Evolutionary conservation across 2,329 filamentous ascomycete genomes (phyloP), one percentile per base, ranked within the genome.

Genomic region (Xylaria digitata): DNA sequence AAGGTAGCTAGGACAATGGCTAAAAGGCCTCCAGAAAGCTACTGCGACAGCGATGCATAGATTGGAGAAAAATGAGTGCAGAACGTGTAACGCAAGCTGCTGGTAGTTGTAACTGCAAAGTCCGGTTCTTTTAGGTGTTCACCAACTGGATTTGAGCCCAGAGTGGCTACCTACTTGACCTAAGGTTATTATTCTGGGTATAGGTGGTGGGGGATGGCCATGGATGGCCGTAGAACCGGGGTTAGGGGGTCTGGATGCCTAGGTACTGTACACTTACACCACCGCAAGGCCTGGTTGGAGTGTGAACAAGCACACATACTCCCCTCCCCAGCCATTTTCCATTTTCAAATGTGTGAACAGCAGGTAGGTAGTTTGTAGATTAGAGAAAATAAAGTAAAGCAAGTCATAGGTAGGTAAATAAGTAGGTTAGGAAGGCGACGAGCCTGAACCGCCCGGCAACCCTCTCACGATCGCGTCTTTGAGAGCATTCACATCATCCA

Each of bases 401-500:
- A 11, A 3, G 26, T 26, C 26, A 26, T 26, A 5, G 26, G 26
- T 26, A 26, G 5, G 26, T 26, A 26, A 26, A 11, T 13, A 8
- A 37, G 5, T 13, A 37, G 8, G 34, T 52, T 6, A 52, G 15
- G 34, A 21, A 34, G 45, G 57, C 17, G 40, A 34, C 8, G 26
- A 26, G 26, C 17, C 30, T 17, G 17, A n/a, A 9, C 30, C 11
- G 15, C 43, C 56, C 37, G 5, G 4, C 30, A 83, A 61, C 71
- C 72, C 80, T 21, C 71, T 69, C 63, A 74, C 62, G 8, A 86
- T 72, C 4, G 70, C 76, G 30, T 75, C 72, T n/a, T 71, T 72
- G 57, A 89, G 71, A 6, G 81, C 79, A 4, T 78, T 78, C 26
- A 83, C 77, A 2, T 72, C 80, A 17, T 81, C 78, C 34, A 85